Evolutionary conservation across 306 rosid genomes (phyloP).

Genomic region (Trifolium subterraneum): DNA sequence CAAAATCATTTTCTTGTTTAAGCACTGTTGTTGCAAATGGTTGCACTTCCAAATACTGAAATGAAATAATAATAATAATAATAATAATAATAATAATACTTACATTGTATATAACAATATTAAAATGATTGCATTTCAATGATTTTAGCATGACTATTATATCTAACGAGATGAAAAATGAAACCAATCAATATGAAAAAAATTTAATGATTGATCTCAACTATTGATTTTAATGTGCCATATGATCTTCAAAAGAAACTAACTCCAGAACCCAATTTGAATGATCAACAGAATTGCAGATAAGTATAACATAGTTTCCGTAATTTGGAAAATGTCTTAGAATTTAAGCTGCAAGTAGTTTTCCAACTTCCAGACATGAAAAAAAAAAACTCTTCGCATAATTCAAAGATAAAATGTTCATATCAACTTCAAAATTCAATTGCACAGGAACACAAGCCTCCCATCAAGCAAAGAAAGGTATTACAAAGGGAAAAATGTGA

Average conservation of each 20-base stretch:
- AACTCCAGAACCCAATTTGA: no score
- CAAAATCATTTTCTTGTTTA: conserved; percentile 1
- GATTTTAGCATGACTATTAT: no score
- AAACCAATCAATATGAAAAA: neutral
- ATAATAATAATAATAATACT: no score
- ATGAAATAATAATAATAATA: no score
- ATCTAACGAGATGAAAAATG: neutral
- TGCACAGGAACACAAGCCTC: conserved; percentile 11
- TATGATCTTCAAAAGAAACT: neutral
- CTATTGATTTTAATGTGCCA: neutral
- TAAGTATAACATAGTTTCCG: neutral
- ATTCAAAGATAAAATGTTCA: conserved; percentile 4
- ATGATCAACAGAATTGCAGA: neutral
- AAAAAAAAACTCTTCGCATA: neutral
- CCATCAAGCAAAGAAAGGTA: conserved; percentile 6
- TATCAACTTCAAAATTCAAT: neutral
- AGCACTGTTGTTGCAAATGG: neutral
- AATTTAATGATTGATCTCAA: conserved; percentile 2
- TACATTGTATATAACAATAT: no score
- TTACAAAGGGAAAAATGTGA: neutral
- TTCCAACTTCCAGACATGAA: conserved; percentile 8
- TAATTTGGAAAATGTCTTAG: conserved; percentile 15
- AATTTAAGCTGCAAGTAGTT: neutral
- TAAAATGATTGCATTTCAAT: no score
- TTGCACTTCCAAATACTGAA: neutral